Evolutionary conservation across 345 rosid genomes (phyloP), one percentile per base, ranked within the genome.

Genomic region (Gossypium mustelinum): DNA sequence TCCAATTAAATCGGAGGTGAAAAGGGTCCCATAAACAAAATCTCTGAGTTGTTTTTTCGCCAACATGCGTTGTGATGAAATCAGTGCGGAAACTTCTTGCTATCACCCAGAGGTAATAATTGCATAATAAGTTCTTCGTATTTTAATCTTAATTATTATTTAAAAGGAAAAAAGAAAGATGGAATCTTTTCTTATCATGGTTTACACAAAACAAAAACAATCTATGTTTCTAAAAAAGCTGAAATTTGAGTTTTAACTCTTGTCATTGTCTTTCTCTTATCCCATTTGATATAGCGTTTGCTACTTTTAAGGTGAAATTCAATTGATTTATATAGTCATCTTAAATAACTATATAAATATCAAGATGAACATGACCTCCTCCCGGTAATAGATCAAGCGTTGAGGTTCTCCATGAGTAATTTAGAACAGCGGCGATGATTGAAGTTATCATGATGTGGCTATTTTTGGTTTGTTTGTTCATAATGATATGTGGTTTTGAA

Each of bases 31-130:
- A 68, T 3, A 24, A 22, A 13, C 52, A 12, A 68, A 48, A 48
- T 68, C 41, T 22, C 11, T 68, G 20, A 68, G 56, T 68, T 68
- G 39, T 67, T 67, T 47, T 44, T 11, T 39, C 9, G 68, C 68
- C 47, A 8, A 44, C 20, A 2, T 17, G 45, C 48, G 24, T 17
- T 17, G 48, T 17, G 48, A 39, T 39, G 68, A 34, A 39, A 17
- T 34, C 24, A 63, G 48, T 3, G 67, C 1, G 3, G 48, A 63
- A 39, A 34, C 47, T 34, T 62, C 43, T 63, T 9, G 68, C 68
- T 9, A 17, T 39, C 47, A 8, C 14, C 48, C 67, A 34, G 3
- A 3, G 45, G 22, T 34, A 62, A 62, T 14, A 27, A 61, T 61
- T 22, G 4, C 16, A 58, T 7, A 1, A 9, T 47, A 11, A 47